Base-by-base conservation (phyloP, 163 green algal genomes). In the Picocystis sp. region DNA sequence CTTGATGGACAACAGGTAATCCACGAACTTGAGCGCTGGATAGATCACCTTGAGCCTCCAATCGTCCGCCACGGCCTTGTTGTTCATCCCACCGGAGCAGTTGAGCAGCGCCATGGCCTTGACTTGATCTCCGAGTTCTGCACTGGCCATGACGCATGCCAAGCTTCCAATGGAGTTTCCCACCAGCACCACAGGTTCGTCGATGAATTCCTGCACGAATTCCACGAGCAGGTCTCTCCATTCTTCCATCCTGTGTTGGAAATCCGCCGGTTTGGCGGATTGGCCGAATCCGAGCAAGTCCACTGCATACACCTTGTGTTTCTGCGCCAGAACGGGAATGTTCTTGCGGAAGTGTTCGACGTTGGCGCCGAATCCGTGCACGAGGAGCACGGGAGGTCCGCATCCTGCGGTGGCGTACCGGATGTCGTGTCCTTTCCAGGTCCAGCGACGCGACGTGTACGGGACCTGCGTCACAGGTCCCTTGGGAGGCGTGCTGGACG, bases 201-300 rank as follows among this genome's bases (percentile, higher is more conserved):
- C 54, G 3, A 60, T 45, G 53, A 83, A 75, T 64, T 84, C 71
- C 10, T 45, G 24, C 29, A 76, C 22, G 57, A 91, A 91, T 58
- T 86, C 77, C 1, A 64, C 21, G 15, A 92, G 29, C 55, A 81
- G 70, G 44, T 87, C 67, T 12, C 61, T 47, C 81, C 78, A 92
- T 17, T 86, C 66, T 47, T 86, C 66, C 56, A 82, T 83, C 1
- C 50, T 65, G 62, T 88, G 90, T 21, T 70, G 46, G 3, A 76
- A n/a, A 23, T 54, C 47, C 0, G 68, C 42, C 1, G 81, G 74
- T 68, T 91, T 92, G n/a, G 66, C 73, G 2, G 60, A 79, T 3
- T 21, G 50, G 3, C 82, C 82, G 66, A 87, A 90, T 25, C 82
- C 82, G 14, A 91, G 59, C 17, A 92, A 60, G 64, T 92, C 82